A percentile compares a stretch with the other conserved stretches of the same genome.
Conservation (phyloP, 257 asterid species). For the Primulina eburnea region DNA sequence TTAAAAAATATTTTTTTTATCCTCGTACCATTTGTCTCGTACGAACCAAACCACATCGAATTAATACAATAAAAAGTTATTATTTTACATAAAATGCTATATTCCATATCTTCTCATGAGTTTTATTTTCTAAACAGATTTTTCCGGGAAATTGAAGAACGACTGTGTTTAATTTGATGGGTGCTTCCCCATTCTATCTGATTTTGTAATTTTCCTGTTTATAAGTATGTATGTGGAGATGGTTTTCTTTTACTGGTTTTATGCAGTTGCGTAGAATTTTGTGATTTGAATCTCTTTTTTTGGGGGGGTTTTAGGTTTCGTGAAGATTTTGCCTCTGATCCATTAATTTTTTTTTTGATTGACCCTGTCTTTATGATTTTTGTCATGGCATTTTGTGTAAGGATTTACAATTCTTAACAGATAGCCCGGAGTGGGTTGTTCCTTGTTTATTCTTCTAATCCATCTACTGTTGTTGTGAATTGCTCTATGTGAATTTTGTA, state of each 20-base stretch:
- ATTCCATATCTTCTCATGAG: too few species aligned
- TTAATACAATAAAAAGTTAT: too few species aligned
- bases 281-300: background rate
- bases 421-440: background rate
- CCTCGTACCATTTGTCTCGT: too few species aligned
- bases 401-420: background rate
- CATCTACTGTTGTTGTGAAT: background rate
- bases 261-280: background rate
- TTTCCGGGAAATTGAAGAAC: background rate
- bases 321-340: background rate
- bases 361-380: background rate
- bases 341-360: background rate
- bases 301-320: conserved; percentile 20
- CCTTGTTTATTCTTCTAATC: background rate
- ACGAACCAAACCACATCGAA: too few species aligned
- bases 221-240: background rate
- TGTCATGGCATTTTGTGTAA: background rate
- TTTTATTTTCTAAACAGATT: background rate
- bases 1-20: too few species aligned
- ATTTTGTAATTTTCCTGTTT: background rate
- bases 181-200: conserved; percentile 10
- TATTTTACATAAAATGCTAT: too few species aligned
- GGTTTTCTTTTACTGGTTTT: background rate
- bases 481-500: background rate
- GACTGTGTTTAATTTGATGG: conserved; percentile 18